Conservation (phyloP, 1,284 basidiomycete species). For the Cystobasidiaceae sp. region DNA sequence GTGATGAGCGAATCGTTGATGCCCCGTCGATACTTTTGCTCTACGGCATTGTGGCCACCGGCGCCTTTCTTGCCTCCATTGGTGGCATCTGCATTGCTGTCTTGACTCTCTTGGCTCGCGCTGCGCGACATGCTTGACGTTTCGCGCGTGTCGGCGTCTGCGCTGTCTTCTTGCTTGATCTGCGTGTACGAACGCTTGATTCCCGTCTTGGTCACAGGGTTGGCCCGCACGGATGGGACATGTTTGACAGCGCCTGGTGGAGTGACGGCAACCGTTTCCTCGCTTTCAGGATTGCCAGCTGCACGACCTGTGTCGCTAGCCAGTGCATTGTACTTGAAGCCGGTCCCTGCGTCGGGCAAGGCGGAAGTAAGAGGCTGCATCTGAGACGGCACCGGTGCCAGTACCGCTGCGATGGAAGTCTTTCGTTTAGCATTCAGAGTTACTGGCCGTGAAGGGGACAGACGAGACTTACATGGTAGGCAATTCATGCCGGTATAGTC, state of each 20-base stretch:
- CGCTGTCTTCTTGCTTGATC: conserved; percentile 19
- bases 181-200: conserved; percentile 27
- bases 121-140: not conserved
- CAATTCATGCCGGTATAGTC: too few relatives aligned
- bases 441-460: too few relatives aligned
- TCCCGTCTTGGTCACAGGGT: conserved; percentile 4
- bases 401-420: too few relatives aligned
- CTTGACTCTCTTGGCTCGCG: conserved; percentile 2
- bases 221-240: conserved; percentile 1
- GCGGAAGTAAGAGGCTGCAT: too few relatives aligned
- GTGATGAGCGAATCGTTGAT: conserved; percentile 30
- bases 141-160: not conserved
- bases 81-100: not conserved
- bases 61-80: not conserved
- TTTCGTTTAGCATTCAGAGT: too few relatives aligned
- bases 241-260: conserved; percentile 2
- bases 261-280: not conserved
- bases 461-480: too few relatives aligned
- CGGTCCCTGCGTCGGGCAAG: too few relatives aligned
- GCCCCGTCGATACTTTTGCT: conserved; percentile 25
- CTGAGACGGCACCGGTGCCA: too few relatives aligned
- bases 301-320: not conserved
- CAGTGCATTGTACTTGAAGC: too few relatives aligned
- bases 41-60: conserved; percentile 30
- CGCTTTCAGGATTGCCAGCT: not conserved